These are phyloP conservation scores for Saccharomyces hybrid DNA, from an alignment of 1,139 yeast species.

Conservation along the genomic window DNA sequence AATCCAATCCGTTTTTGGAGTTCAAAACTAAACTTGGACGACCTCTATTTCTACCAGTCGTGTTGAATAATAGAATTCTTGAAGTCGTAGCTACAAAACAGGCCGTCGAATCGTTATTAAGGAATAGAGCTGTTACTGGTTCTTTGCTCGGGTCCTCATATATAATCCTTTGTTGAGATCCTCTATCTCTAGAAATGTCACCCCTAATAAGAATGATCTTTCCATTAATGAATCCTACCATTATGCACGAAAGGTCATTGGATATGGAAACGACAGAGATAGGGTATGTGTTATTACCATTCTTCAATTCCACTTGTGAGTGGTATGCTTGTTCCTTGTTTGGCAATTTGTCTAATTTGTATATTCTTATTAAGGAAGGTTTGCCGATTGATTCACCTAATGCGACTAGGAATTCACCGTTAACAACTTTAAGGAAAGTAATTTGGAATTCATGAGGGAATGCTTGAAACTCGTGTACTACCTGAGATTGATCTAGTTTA, in stretches of 20 bases:
- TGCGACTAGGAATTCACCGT: slow-evolving; percentile 50
- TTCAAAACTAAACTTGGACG: slow-evolving; percentile 60
- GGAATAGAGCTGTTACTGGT: slow-evolving; percentile 67
- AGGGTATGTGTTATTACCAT: slow-evolving; percentile 62
- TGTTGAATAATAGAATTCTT: slow-evolving; percentile 62
- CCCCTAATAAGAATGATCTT: slow-evolving; percentile 77
- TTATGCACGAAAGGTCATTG: slow-evolving; percentile 55
- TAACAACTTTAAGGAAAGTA: slow-evolving; percentile 45
- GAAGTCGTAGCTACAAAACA: slow-evolving; percentile 41
- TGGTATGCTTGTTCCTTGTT: slow-evolving; percentile 36
- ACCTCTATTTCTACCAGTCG: slow-evolving; percentile 71
- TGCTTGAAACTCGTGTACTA: slow-evolving; percentile 48
- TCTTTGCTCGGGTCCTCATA: slow-evolving; percentile 53
- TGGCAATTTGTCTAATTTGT: slow-evolving; percentile 55
- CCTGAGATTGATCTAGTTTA: slow-evolving; percentile 39
- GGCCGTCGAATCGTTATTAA: slow-evolving; percentile 18
- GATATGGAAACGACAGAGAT: slow-evolving; percentile 57
- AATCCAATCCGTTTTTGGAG: slow-evolving; percentile 56
- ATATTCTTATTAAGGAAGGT: slow-evolving; percentile 60
- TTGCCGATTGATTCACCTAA: slow-evolving; percentile 68
- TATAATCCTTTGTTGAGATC: slow-evolving; percentile 76
- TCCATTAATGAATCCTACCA: slow-evolving; percentile 85
- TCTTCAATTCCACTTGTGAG: slow-evolving; percentile 38
- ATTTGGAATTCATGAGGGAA: slow-evolving; percentile 60
- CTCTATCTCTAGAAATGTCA: slow-evolving; percentile 79